Conservation (phyloP, 768 basidiomycete species). For the Lactifluus piperatus region DNA sequence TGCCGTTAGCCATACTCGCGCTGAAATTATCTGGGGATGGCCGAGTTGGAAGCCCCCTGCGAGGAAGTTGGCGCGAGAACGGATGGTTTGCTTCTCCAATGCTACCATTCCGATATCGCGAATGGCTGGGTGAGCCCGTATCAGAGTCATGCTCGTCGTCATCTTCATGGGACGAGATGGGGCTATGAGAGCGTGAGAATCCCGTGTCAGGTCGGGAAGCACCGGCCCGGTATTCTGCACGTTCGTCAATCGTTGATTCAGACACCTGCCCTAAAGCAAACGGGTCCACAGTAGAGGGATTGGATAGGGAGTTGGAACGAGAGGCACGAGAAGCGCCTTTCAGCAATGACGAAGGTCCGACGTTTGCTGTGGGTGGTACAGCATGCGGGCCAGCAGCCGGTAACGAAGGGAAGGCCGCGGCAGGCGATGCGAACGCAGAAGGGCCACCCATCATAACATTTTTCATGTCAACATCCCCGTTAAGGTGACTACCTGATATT, state of each 20-base stretch:
- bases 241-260: conserved; percentile 22
- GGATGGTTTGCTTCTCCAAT: conserved; percentile 11
- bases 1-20: conserved; percentile 21
- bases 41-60: conserved; percentile 13
- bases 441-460: conserved; percentile 9
- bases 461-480: conserved; percentile 19
- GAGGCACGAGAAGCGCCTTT: conserved; percentile 22
- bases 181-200: conserved; percentile 20
- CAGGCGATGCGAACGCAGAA: conserved; percentile 20
- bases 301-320: conserved; percentile 29
- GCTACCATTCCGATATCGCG: conserved; percentile 17
- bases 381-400: conserved; percentile 14
- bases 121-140: conserved; percentile 25
- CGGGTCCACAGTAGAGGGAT: conserved; percentile 22
- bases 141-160: conserved; percentile 28
- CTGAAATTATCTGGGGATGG: conserved; percentile 25
- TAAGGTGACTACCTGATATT: conserved; percentile 23
- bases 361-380: conserved; percentile 16
- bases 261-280: conserved; percentile 25
- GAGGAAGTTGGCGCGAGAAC: conserved; percentile 5
- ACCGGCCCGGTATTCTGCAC: conserved; percentile 16
- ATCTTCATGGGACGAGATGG: conserved; percentile 27
- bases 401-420: conserved; percentile 29
- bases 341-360: conserved; percentile 17
- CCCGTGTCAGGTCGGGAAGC: conserved; percentile 25